Base-by-base conservation (phyloP, 257 asterid species). In the Galeopsis tetrahit region DNA sequence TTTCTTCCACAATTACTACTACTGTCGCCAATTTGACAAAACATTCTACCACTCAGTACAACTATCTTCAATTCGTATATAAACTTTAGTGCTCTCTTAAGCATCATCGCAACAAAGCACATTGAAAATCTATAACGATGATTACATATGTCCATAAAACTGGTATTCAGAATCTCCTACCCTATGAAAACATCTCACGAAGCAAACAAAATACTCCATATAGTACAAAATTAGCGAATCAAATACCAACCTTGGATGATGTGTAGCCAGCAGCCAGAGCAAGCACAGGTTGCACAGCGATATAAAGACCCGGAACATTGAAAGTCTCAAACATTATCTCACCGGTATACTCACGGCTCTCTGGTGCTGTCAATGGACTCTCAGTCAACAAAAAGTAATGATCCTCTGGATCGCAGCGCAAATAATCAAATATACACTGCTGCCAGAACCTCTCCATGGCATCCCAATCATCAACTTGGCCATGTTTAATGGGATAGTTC, bases 211-310 rank as follows among this genome's bases (percentile, higher is more conserved):
- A 34, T 43, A 61, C n/a, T n/a, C n/a, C n/a, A 33, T 65, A 10
- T 31, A 10, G 53, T 7, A 3, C 9, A 55, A 58, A 55, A 36
- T 59, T 49, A 32, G 44, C 21, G 42, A 70, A 42, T 17, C 32
- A 60, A 73, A 60, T 51, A 68, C 91, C 71, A 76, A 94, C 99
- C 98, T 94, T 94, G 64, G 97, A 85, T 58, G 96, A 77, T 36
- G 97, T 91, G 84, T 89, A 94, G 5, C 99, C 99, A 76, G 99
- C 99, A 57, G 99, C 99, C 83, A 94, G 76, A 75, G 99, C 99
- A 61, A 94, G 98, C 71, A 94, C 98, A 3, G 99, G 97, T 81
- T 94, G 99, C 84, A 94, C 98, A 0, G 95, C 99, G 13, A 94
- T 91, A 73, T 89, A 94, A 62, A 94, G 89, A 32, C 97, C 98